Percentiles rank a stretch among this genome's conserved stretches.
phyloP scores from a whole-genome alignment of 2,329 filamentous ascomycete genomes.

The Xylariaceae sp. region DNA sequence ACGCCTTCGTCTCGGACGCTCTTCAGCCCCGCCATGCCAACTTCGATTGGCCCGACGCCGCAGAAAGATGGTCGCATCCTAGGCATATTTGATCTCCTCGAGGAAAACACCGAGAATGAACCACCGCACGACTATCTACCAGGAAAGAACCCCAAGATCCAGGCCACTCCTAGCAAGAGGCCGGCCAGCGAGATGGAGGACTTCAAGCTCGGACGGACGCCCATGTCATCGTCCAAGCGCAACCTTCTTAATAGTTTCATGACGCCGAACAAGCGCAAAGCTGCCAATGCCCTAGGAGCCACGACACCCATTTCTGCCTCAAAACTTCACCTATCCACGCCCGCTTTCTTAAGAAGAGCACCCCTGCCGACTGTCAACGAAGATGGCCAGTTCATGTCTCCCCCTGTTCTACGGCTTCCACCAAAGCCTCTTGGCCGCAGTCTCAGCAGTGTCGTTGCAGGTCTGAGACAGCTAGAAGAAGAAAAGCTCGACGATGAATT shows the following conservation, averaged over 20 bases:
- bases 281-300: conserved; percentile 36
- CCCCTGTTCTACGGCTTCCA: conserved; percentile 49
- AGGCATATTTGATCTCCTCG: conserved; percentile 69
- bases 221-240: conserved; percentile 55
- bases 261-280: conserved; percentile 56
- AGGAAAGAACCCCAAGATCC: conserved; percentile 29
- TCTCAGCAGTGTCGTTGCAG: conserved; percentile 69
- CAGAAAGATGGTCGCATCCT: conserved; percentile 74
- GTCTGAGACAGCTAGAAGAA: conserved; percentile 65
- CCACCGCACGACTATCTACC: conserved; percentile 45
- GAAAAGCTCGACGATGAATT: conserved; percentile 68
- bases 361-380: conserved; percentile 53
- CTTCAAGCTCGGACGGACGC: conserved; percentile 44
- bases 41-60: conserved; percentile 70
- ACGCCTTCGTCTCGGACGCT: conserved; percentile 57
- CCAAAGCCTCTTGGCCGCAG: conserved; percentile 62
- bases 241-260: conserved; percentile 60
- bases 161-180: conserved; percentile 48
- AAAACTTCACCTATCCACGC: conserved; percentile 62
- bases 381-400: conserved; percentile 46
- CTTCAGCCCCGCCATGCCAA: conserved; percentile 56
- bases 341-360: conserved; percentile 61
- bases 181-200: conserved; percentile 28
- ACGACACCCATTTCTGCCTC: conserved; percentile 49
- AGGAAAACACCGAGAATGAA: conserved; percentile 46